These are phyloP conservation scores for Cryptococcus sp. DNA, from an alignment of 1,284 basidiomycete genomes.

Conservation along the genomic window DNA sequence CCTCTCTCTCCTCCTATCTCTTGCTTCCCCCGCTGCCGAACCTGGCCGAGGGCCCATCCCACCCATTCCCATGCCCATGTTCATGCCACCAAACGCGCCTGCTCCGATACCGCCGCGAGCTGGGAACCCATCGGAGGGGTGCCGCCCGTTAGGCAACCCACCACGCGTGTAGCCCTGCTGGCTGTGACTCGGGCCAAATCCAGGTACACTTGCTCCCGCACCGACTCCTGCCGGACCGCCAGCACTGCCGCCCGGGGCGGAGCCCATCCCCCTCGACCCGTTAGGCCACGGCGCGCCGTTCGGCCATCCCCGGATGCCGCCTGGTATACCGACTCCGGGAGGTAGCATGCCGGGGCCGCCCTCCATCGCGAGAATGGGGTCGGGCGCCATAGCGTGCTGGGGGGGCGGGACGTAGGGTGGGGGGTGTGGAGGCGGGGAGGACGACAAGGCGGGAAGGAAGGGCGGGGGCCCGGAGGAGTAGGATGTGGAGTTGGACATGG, in stretches of 20 bases:
- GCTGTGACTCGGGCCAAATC: no score
- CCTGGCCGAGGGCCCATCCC: slow-evolving; percentile 10
- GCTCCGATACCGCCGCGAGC: background rate
- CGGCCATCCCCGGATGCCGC: slow-evolving; percentile 2
- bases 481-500: no score
- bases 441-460: slow-evolving; percentile 38
- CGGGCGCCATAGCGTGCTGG: slow-evolving; percentile 47
- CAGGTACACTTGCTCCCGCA: background rate
- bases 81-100: no score
- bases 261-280: slow-evolving; percentile 20
- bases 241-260: slow-evolving; percentile 2
- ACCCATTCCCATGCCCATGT: background rate
- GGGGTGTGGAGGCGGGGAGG: slow-evolving; percentile 43
- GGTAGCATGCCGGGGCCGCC: background rate
- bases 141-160: slow-evolving; percentile 11
- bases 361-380: slow-evolving; percentile 39
- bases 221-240: background rate
- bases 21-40: slow-evolving; percentile 14
- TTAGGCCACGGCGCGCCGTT: slow-evolving; percentile 7
- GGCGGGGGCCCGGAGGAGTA: slow-evolving; percentile 5
- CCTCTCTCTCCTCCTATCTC: slow-evolving; percentile 19
- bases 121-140: background rate
- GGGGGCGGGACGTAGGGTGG: slow-evolving; percentile 45
- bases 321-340: background rate
- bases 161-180: background rate